phyloP scores from a whole-genome alignment of 2,329 filamentous ascomycete species.

The Amesomyces nigricolor region DNA sequence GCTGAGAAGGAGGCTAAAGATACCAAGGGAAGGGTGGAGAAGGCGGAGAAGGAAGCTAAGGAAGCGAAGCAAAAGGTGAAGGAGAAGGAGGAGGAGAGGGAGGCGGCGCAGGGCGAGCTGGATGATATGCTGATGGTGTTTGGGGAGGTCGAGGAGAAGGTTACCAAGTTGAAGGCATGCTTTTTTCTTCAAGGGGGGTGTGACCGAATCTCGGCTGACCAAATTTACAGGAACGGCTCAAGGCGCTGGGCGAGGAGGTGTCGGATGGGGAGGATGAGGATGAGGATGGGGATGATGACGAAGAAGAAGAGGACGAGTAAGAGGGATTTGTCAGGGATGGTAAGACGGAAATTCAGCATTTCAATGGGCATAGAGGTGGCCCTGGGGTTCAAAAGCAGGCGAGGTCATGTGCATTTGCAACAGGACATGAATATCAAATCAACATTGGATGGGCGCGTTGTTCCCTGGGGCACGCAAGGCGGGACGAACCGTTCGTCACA shows the following conservation, averaged over 20 bases:
- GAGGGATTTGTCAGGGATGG: neutral
- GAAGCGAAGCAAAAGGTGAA: conserved; percentile 31
- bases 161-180: conserved; percentile 66
- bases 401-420: conserved; percentile 8
- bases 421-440: neutral
- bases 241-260: conserved; percentile 61
- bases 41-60: conserved; percentile 30
- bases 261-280: conserved; percentile 71
- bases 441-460: neutral
- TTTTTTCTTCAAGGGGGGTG: neutral
- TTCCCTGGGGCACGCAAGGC: too few relatives aligned
- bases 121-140: conserved; percentile 80
- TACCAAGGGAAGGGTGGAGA: conserved; percentile 34
- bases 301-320: conserved; percentile 32
- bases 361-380: too few relatives aligned
- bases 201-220: conserved; percentile 1
- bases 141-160: conserved; percentile 72
- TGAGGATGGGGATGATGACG: conserved; percentile 51
- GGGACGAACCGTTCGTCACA: too few relatives aligned
- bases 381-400: conserved; percentile 3
- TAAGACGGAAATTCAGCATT: neutral
- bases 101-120: conserved; percentile 63
- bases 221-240: conserved; percentile 48
- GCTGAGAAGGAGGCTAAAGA: conserved; percentile 16
- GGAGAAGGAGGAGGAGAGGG: conserved; percentile 57